Percentiles rank a stretch among this genome's conserved stretches.
phyloP scores from a whole-genome alignment of 2,329 filamentous ascomycete genomes.

The Mycosphaerella sp. region DNA sequence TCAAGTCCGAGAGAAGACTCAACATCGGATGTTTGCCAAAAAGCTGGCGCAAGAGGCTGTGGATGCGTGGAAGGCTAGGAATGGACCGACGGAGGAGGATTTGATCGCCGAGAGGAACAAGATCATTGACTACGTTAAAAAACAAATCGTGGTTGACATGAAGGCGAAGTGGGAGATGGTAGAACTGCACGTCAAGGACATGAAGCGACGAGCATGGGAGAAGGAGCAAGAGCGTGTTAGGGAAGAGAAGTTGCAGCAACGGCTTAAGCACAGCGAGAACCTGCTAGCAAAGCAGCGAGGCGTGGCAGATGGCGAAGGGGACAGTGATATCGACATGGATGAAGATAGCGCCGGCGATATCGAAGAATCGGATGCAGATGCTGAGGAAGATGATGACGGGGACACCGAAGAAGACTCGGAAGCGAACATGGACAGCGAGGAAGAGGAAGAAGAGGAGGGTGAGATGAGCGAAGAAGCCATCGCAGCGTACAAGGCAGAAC shows the following conservation, averaged over 20 bases:
- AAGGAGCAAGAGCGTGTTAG: constrained; percentile 60
- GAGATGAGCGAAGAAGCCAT: constrained; percentile 49
- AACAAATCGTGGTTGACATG: constrained; percentile 60
- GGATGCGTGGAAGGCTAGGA: constrained; percentile 65
- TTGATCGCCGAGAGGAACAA: constrained; percentile 70
- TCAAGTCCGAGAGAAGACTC: constrained; percentile 68
- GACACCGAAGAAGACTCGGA: constrained; percentile 28
- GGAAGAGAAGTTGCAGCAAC: constrained; percentile 63
- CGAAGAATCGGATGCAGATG: constrained; percentile 34
- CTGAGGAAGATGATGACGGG: constrained; percentile 6
- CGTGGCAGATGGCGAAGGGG: constrained; percentile 12
- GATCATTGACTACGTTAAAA: constrained; percentile 60
- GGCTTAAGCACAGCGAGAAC: constrained; percentile 29
- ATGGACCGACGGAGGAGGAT: constrained; percentile 72
- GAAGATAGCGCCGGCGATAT: constrained; percentile 17
- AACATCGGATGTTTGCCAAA: constrained; percentile 72
- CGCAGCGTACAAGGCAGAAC: constrained; percentile 27
- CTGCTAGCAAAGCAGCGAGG: constrained; percentile 31
- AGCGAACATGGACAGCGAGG: constrained; percentile 27
- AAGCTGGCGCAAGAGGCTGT: constrained; percentile 70
- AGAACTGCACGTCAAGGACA: constrained; percentile 51
- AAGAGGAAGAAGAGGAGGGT: constrained; percentile 42
- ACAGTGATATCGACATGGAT: constrained; percentile 30
- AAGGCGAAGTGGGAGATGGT: constrained; percentile 56
- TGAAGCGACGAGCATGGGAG: constrained; percentile 52